Evolutionary conservation across 768 basidiomycete species (phyloP).

Genomic region (Tricholomella constricta): DNA sequence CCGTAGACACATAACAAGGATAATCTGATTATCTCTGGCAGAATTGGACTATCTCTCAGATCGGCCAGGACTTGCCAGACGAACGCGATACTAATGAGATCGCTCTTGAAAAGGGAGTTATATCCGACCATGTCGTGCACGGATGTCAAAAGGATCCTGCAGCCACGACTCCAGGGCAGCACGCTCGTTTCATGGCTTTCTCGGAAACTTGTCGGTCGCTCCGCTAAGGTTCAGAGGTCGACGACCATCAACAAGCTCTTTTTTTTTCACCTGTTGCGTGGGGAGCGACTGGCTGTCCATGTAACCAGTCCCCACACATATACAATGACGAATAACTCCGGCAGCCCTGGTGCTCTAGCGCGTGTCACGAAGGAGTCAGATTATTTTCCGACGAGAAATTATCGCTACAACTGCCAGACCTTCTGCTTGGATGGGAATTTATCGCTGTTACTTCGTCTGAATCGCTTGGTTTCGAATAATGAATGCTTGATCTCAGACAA

Average conservation of each 20-base stretch:
- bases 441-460: background rate
- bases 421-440: background rate
- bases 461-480: background rate
- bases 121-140: background rate
- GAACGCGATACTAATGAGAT: background rate
- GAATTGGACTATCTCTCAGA: background rate
- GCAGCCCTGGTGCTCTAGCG: too few relatives aligned
- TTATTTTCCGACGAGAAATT: too few relatives aligned
- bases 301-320: too few relatives aligned
- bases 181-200: background rate
- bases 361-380: too few relatives aligned
- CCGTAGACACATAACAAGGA: background rate
- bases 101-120: background rate
- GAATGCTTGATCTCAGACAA: background rate
- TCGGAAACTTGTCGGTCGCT: background rate
- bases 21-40: background rate
- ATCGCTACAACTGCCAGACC: background rate
- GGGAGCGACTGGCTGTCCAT: too few relatives aligned
- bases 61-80: background rate
- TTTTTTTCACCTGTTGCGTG: too few relatives aligned
- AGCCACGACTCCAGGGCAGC: too few relatives aligned
- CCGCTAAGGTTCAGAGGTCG: background rate
- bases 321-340: too few relatives aligned
- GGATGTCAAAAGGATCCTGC: background rate
- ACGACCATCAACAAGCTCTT: background rate